Conservation (phyloP, 768 basidiomycete genomes). For the Auricularia auricula-judae region DNA sequence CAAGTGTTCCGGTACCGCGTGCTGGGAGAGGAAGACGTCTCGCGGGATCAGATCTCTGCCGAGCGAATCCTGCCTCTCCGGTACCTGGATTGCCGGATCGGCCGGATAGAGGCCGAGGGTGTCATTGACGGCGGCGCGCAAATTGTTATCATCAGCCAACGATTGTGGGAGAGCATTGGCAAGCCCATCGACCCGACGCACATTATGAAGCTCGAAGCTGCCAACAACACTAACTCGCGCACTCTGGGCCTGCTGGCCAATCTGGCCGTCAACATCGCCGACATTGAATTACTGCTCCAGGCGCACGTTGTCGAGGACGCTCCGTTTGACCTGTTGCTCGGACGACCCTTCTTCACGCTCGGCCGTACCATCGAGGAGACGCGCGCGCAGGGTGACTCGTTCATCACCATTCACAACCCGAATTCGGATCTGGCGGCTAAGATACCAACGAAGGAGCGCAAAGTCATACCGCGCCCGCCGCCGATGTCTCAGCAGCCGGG, state of each 20-base stretch:
- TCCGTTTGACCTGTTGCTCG: constrained; percentile 7
- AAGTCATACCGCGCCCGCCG: too few species aligned
- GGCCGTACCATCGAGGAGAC: not conserved
- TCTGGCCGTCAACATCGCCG: constrained; percentile 2
- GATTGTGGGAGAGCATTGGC: not conserved
- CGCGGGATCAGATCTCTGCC: not conserved
- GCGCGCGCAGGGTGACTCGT: not conserved
- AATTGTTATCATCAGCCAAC: not conserved
- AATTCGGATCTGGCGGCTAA: not conserved
- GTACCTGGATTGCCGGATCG: not conserved
- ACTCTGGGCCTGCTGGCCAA: not conserved
- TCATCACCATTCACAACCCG: not conserved
- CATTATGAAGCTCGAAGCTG: not conserved
- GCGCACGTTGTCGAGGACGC: constrained; percentile 8
- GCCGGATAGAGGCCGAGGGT: not conserved
- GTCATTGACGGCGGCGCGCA: not conserved
- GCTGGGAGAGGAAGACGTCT: not conserved
- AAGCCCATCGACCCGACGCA: not conserved
- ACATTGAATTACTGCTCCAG: constrained; percentile 2
- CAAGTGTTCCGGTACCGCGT: not conserved
- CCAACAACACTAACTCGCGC: not conserved
- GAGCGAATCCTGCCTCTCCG: not conserved
- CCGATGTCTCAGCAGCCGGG: not conserved
- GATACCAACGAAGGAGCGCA: not conserved
- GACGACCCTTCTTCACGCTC: constrained; percentile 6